Evolutionary conservation across 202 grass and related monocot genomes (phyloP), one percentile per base, ranked within the genome.

Genomic region (Schoenoplectus triqueter): DNA sequence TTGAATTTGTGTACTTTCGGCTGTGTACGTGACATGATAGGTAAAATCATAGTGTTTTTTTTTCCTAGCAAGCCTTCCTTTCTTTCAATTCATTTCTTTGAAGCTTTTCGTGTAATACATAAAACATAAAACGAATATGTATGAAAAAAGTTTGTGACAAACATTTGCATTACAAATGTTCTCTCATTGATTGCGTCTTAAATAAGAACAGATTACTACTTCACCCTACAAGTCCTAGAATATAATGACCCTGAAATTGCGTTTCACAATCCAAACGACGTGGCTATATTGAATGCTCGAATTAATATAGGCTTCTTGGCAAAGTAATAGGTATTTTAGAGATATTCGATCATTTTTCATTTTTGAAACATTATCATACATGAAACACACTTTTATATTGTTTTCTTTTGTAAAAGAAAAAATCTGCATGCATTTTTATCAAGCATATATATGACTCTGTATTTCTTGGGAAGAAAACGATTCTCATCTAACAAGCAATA

Each of bases 1-100:
- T 31, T 31, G 31, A 31, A 31, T n/a, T 61, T 61, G 75, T 79
- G 75, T 79, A 62, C 39, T 79, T 59, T 31, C 15, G 15, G 22
- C 7, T 79, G 56, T 78, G 45, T 73, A 2, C 5, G 14, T 45
- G 54, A 44, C 21, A 18, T 31, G 31, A 31, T 31, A 31, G 31
- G 31, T 31, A 31, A 31, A 31, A 31, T 31, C 11, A 45, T 47
- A 73, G 2, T 17, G 18, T 5, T 67, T 3, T 2, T 71, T 71
- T 46, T 74, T 40, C 31, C 19, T 51, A 31, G 31, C 31, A 31
- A 31, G 31, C 31, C 31, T 31, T 31, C 31, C 31, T 31, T 31
- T 31, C 31, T 31, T 31, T 31, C 31, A 31, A 31, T 31, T 31
- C 31, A 31, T 31, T 20, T 54, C 40, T 54, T 75, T 41, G 9